Evolutionary conservation across 306 rosid genomes (phyloP).

Genomic region (Pterocarpus macrocarpus): DNA sequence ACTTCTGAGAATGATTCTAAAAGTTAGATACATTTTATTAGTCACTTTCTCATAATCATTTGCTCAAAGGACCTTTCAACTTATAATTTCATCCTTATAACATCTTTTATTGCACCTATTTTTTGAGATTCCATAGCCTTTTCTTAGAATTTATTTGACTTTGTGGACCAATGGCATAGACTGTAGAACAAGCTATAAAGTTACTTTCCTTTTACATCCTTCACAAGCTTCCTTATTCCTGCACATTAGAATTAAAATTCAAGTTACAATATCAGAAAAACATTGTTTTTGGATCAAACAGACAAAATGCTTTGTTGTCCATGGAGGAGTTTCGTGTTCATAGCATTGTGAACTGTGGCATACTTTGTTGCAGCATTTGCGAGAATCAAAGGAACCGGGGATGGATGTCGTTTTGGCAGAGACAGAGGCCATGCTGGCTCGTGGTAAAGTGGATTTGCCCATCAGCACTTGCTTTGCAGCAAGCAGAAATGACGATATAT

Average conservation of each 20-base stretch:
- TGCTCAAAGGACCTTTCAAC: neutral
- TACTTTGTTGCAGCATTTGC: constrained; percentile 61
- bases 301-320: constrained; percentile 6
- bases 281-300: neutral
- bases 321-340: constrained; percentile 16
- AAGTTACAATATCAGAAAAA: neutral
- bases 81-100: neutral
- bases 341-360: neutral
- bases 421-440: constrained; percentile 64
- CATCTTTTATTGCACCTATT: neutral
- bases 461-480: constrained; percentile 74
- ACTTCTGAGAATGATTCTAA: neutral
- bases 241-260: neutral
- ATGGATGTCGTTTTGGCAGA: constrained; percentile 64
- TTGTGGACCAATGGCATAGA: neutral
- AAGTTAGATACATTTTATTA: neutral
- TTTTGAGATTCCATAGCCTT: neutral
- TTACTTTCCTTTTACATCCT: neutral
- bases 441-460: constrained; percentile 70
- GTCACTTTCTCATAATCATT: constrained; percentile 12
- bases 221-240: neutral
- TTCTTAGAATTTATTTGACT: neutral
- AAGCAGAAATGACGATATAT: constrained; percentile 55
- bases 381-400: constrained; percentile 47
- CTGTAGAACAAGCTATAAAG: neutral